Base-by-base conservation (phyloP, 2,329 filamentous ascomycete genomes). In the Colletotrichum spaethianum region DNA sequence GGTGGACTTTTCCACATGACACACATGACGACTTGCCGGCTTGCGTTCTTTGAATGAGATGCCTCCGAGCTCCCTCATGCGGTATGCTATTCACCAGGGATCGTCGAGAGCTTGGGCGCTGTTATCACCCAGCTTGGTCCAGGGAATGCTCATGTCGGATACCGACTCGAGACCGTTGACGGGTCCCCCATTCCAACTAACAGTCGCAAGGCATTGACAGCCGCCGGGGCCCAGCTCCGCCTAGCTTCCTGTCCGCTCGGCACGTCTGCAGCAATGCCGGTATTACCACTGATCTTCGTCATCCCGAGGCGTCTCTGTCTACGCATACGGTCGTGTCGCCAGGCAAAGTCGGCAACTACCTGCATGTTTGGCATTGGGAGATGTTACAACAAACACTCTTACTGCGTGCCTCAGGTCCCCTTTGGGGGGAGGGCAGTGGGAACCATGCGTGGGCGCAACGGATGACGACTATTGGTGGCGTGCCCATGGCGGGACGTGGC, bases 401-500 rank as follows among this genome's bases (percentile, higher is more conserved):
- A 31, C 26, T 28, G 26, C 48, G 56, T n/a, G 23, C 55, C 38
- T 14, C 23, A 31, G 56, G 26, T 52, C 16, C 48, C 28, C 26
- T 9, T 36, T 8, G 33, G 33, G 33, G 11, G 33, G 33, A 36
- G 31, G 33, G 33, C 33, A 36, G 50, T 53, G 50, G 50, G 26
- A 31, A 53, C 59, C 26, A 48, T 55, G 57, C 57, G 57, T 53
- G 46, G 44, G 55, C 33, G n/a, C 20, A 31, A 55, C 38, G 55
- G 50, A 55, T 61, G 67, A 67, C 62, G 69, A 50, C 64, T 52
- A 53, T 60, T 72, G 57, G 69, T 66, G 63, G 50, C 63, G 48
- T 31, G 16, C n/a, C 26, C 63, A 23, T 38, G 56, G 62, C 66
- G 40, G 61, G 60, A 36, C 62, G 50, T 46, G 53, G 64, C 64